Conservation (phyloP, 371 early-diverging fungal genomes). For the Mortierella sp. region DNA sequence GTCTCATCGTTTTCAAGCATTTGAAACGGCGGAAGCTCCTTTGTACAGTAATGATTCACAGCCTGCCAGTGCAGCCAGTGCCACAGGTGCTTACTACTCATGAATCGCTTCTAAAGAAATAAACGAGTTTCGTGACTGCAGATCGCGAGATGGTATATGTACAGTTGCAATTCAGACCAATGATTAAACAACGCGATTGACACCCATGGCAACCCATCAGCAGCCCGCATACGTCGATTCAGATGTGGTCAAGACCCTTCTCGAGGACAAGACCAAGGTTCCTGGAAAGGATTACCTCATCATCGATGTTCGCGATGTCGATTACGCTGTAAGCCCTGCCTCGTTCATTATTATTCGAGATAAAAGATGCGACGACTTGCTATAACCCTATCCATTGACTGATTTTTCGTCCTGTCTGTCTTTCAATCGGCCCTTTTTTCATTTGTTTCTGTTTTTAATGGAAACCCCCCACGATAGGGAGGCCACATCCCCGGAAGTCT, state of each 20-base stretch:
- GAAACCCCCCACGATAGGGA: constrained; percentile 58
- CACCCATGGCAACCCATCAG: constrained; percentile 14
- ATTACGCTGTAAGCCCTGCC: constrained; percentile 77
- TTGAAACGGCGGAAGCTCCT: constrained; percentile 34
- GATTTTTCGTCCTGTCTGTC: background rate
- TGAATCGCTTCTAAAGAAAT: constrained; percentile 9
- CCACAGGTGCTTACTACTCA: constrained; percentile 6
- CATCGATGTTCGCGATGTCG: constrained; percentile 85
- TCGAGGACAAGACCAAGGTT: constrained; percentile 65
- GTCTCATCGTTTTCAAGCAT: constrained; percentile 37
- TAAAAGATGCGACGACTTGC: too few species aligned
- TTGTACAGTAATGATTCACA: constrained; percentile 21
- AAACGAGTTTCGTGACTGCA: background rate
- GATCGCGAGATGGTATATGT: too few species aligned
- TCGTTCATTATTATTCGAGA: too few species aligned
- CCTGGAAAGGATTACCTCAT: constrained; percentile 79
- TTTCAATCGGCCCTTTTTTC: background rate
- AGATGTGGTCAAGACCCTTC: constrained; percentile 65
- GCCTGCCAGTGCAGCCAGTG: constrained; percentile 24
- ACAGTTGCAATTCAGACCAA: too few species aligned
- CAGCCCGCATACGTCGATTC: constrained; percentile 62
- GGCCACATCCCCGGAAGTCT: constrained; percentile 84
- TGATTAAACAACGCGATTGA: background rate
- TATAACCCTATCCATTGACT: too few species aligned
- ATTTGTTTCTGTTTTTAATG: background rate